These are phyloP conservation scores for Ampelomyces quisqualis DNA, from an alignment of 2,329 filamentous ascomycete genomes.

Conservation along the genomic window DNA sequence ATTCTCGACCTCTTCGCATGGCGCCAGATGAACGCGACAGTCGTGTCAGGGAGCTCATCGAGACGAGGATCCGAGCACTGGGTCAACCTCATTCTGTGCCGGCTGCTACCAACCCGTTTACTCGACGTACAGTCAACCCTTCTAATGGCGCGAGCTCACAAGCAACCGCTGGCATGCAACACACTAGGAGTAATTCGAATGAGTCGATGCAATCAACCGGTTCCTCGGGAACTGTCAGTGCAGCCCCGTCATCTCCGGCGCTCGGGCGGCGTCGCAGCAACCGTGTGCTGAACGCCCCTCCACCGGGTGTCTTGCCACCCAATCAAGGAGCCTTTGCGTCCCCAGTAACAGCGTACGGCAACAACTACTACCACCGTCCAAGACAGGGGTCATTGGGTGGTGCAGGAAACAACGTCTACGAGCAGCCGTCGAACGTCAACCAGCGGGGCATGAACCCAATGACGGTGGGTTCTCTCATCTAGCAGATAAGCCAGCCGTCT, in stretches of 20 bases:
- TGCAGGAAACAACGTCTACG: slow-evolving; percentile 24
- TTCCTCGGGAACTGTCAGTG: slow-evolving; percentile 34
- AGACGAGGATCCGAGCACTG: slow-evolving; percentile 37
- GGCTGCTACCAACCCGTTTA: slow-evolving; percentile 42
- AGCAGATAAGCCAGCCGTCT: background rate
- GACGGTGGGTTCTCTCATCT: slow-evolving; percentile 39
- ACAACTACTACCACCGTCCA: slow-evolving; percentile 29
- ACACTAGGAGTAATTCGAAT: slow-evolving; percentile 37
- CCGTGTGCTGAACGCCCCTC: slow-evolving; percentile 31
- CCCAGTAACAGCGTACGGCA: slow-evolving; percentile 28
- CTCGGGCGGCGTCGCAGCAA: slow-evolving; percentile 40
- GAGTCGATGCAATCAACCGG: slow-evolving; percentile 33
- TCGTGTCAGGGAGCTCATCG: slow-evolving; percentile 41
- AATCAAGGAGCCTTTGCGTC: slow-evolving; percentile 27
- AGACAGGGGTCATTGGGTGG: slow-evolving; percentile 27
- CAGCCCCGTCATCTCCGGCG: slow-evolving; percentile 28
- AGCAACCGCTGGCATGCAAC: slow-evolving; percentile 18
- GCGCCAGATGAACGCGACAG: slow-evolving; percentile 39
- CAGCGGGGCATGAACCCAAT: slow-evolving; percentile 33
- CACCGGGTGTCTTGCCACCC: slow-evolving; percentile 25
- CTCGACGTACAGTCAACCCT: slow-evolving; percentile 31
- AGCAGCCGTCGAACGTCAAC: slow-evolving; percentile 29
- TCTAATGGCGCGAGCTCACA: slow-evolving; percentile 17
- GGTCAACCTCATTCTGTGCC: slow-evolving; percentile 27
- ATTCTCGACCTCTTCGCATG: slow-evolving; percentile 27